Evolutionary conservation across 75 land plant species (phyloP).

Genomic region (Pinus tabuliformis): DNA sequence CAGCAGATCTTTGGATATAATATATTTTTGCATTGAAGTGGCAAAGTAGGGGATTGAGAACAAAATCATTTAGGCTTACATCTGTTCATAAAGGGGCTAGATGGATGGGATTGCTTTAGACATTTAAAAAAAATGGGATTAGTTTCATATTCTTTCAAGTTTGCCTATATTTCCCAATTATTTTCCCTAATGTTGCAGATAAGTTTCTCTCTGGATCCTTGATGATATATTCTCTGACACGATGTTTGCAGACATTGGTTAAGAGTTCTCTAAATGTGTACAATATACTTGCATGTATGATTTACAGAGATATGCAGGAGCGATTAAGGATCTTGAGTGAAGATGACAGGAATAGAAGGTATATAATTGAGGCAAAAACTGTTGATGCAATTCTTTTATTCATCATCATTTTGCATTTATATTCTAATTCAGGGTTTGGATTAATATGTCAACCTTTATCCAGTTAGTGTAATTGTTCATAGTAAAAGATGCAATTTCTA

Average conservation of each 20-base stretch:
- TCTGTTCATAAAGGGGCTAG: too few relatives aligned
- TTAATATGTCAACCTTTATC: neutral
- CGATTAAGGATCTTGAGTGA: constrained; percentile 35
- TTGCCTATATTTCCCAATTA: too few relatives aligned
- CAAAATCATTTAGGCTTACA: too few relatives aligned
- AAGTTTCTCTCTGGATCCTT: too few relatives aligned
- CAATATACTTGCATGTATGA: neutral
- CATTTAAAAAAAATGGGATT: too few relatives aligned
- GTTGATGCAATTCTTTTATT: neutral
- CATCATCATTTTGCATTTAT: neutral
- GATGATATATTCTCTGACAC: too few relatives aligned
- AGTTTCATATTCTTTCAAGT: too few relatives aligned
- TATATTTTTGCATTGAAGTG: neutral
- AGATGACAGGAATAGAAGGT: constrained; percentile 68
- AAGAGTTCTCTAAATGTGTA: neutral
- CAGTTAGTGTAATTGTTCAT: neutral
- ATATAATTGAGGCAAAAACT: constrained; percentile 1
- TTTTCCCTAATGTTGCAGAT: too few relatives aligned
- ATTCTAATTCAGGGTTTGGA: neutral
- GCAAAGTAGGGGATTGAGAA: neutral
- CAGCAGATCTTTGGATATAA: too few relatives aligned
- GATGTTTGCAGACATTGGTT: too few relatives aligned
- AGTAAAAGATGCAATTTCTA: neutral
- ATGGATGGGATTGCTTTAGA: too few relatives aligned
- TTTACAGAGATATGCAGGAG: constrained; percentile 68